Evolutionary conservation across 208 protist species (phyloP).

Genomic region (Zelonia costaricensis): DNA sequence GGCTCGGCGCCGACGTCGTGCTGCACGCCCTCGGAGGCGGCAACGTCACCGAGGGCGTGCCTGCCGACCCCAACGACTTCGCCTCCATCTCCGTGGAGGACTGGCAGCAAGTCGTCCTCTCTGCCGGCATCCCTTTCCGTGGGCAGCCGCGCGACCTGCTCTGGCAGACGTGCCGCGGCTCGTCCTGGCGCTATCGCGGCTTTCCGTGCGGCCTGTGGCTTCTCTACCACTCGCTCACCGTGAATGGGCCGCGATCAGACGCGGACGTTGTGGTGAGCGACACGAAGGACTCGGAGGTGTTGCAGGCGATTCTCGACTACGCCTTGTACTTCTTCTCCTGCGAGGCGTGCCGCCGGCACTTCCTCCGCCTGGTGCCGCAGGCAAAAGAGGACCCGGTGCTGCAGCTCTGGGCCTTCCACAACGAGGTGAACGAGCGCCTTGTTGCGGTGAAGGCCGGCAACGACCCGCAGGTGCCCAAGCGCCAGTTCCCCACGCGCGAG

Average conservation of each 20-base stretch:
- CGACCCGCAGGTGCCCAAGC: conserved; percentile 71
- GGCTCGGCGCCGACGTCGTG: conserved; percentile 37
- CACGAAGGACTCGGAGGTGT: conserved; percentile 6
- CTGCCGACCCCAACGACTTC: too few species aligned
- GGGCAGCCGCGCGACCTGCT: conserved; percentile 38
- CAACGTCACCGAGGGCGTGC: too few species aligned
- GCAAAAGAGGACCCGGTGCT: conserved; percentile 32
- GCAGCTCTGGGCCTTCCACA: conserved; percentile 78
- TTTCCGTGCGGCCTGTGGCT: conserved; percentile 80
- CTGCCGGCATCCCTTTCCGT: conserved; percentile 51
- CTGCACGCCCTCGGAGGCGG: conserved; percentile 27
- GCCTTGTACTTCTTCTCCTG: conserved; percentile 65
- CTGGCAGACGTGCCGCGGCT: conserved; percentile 67
- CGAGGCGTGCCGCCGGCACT: conserved; percentile 55
- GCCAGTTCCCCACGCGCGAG: conserved; percentile 35
- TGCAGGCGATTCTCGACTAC: conserved; percentile 59
- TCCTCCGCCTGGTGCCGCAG: conserved; percentile 42
- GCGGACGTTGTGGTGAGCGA: not conserved
- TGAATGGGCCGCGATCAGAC: not conserved
- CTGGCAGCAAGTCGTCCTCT: conserved; percentile 48
- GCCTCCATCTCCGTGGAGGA: conserved; percentile 13
- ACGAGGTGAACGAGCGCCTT: conserved; percentile 61
- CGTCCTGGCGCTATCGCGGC: conserved; percentile 54
- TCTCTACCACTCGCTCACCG: conserved; percentile 70
- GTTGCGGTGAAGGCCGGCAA: conserved; percentile 18